Base-by-base conservation (phyloP, 2,329 filamentous ascomycete genomes). In the Ophiostoma perfectum region DNA sequence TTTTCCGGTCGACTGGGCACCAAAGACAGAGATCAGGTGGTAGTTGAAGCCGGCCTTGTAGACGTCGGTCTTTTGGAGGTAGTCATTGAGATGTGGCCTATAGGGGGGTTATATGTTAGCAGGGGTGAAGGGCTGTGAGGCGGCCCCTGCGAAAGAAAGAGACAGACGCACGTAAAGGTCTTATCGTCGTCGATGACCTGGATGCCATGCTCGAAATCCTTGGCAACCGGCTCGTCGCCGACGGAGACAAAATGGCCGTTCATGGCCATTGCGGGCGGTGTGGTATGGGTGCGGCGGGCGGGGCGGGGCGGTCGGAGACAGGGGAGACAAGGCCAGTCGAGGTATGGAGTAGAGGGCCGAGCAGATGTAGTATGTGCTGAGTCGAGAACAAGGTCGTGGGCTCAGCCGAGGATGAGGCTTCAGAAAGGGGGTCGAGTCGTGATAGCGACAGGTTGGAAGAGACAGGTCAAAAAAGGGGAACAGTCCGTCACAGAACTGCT, bases 21-120 rank as follows among this genome's bases (percentile, higher is more conserved):
- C 95, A 78, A 99, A 99, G 75, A 99, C 95, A 75, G 94, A 97
- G 77, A 99, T 97, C 76, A 99, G 87, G 80, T 99, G 95, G 81
- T 99, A 99, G 82, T 98, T 97, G 86, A 99, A 99, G 76, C 95
- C 95, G 72, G 93, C 88, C 70, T 91, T 88, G 73, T 92, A 90
- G 74, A 97, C 88, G 75, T 90, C 84, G 77, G 93, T 91, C 72
- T 88, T 81, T 73, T 86, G 85, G 73, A 99, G 87, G 78, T 99
- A 99, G 70, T 88, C 86, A 75, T 88, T 90, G 75, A 99, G 82
- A 75, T 91, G 87, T 69, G 86, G 80, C 79, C 92, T 97, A 75
- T 64, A 71, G 45, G 38, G 67, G 68, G 65, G 67, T 39, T 16
- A 5, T 8, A 52, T 18, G 60, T 65, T 69, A 65, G 45, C 9